Evolutionary conservation across 2,329 filamentous ascomycete genomes (phyloP).

Genomic region (Ceratocystis smalleyi): DNA sequence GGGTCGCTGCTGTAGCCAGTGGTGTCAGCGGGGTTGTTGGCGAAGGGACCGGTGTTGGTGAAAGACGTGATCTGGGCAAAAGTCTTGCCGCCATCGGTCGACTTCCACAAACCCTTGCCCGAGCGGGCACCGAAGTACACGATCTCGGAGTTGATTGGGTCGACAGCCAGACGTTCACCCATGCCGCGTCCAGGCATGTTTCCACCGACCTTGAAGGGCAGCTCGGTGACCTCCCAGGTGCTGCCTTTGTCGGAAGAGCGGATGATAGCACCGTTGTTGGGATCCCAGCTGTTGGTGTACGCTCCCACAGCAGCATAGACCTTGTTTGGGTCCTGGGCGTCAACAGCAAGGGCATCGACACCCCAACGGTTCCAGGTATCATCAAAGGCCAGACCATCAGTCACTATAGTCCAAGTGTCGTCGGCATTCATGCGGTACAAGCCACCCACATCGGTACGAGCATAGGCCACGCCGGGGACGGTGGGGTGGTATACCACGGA

Average conservation of each 20-base stretch:
- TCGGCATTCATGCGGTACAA: constrained; percentile 39
- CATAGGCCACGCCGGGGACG: constrained; percentile 36
- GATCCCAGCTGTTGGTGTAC: constrained; percentile 47
- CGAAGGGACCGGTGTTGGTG: constrained; percentile 35
- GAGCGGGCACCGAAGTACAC: constrained; percentile 44
- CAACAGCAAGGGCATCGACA: constrained; percentile 40
- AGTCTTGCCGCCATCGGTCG: constrained; percentile 38
- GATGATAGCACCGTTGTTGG: constrained; percentile 38
- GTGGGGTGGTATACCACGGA: constrained; percentile 42
- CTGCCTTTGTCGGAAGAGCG: constrained; percentile 37
- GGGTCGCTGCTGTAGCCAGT: constrained; percentile 31
- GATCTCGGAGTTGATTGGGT: constrained; percentile 40
- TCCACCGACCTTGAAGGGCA: constrained; percentile 45
- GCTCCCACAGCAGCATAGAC: constrained; percentile 40
- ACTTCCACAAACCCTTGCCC: constrained; percentile 44
- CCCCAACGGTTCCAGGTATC: constrained; percentile 40
- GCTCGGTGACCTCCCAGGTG: constrained; percentile 34
- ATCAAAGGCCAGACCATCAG: constrained; percentile 31
- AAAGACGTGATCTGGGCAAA: constrained; percentile 39
- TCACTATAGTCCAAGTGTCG: constrained; percentile 40
- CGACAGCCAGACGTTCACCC: constrained; percentile 42
- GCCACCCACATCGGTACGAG: constrained; percentile 42
- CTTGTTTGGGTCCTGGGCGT: constrained; percentile 35
- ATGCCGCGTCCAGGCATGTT: constrained; percentile 47
- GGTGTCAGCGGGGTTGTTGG: constrained; percentile 30